Base-by-base conservation (phyloP, 73 alveolate genomes). In the Paramecium pentaurelia region DNA sequence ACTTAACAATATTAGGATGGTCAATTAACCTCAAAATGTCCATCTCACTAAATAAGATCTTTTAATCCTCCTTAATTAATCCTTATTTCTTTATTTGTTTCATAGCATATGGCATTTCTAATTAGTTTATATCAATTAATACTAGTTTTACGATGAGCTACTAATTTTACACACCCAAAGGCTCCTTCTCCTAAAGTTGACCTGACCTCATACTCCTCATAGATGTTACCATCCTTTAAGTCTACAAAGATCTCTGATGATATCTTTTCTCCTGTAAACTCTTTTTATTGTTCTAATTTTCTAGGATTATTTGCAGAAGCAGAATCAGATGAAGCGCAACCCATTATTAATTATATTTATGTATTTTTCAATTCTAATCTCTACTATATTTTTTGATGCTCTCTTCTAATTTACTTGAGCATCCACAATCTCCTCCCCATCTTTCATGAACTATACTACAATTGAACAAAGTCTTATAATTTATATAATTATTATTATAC, bases 171-270 rank as follows among this genome's bases (percentile, higher is more conserved):
- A 28, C 68, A 27, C 1, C 97, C 98, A 75, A 71, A 93, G 1
- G 94, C 96, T 6, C 96, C 97, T 86, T 93, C 94, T 4, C 98
- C 98, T 36, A 95, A 44, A 51, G 27, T 90, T 28, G 71, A 58
- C 86, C 54, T 86, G 58, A 83, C 86, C 68, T 95, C 92, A 42
- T 95, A 96, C 38, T 88, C 87, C 32, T 94, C 98, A 16, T 60
- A 60, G n/a, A 73, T 60, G 44, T 88, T 32, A 12, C 80, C 92
- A 37, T 73, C 92, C 27, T 84, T 92, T 28, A 60, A 38, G 42
- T 54, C 84, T 3, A 92, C 88, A 16, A 89, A 89, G 77, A 80
- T 42, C 71, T 80, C 91, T 47, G 18, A 25, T 38, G 91, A 44
- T 6, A 80, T 80, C 58, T 80, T 47, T 18, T 42, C 77, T 18